These are phyloP conservation scores for Fusarium abutilonis DNA, from an alignment of 2,329 filamentous ascomycete species.

Conservation along the genomic window DNA sequence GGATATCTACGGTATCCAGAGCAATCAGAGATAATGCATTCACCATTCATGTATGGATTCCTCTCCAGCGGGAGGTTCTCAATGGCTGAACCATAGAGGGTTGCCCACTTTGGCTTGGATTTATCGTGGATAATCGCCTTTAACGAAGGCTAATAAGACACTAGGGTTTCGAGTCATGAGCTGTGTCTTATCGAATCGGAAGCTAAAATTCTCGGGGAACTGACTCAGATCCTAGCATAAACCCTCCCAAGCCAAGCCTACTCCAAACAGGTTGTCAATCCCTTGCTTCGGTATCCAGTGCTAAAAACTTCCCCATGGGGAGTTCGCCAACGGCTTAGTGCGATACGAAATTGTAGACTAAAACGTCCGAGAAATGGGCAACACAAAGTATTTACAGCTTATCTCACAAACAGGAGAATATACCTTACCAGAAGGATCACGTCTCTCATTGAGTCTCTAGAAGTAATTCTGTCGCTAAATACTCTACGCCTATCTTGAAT, in stretches of 20 bases:
- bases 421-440: too few relatives aligned
- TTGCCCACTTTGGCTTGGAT: neutral
- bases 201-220: neutral
- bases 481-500: too few relatives aligned
- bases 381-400: too few relatives aligned
- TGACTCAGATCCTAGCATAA: neutral
- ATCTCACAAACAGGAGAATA: too few relatives aligned
- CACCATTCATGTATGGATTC: too few relatives aligned
- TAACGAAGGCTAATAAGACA: neutral
- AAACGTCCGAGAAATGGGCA: too few relatives aligned
- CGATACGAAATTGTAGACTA: too few relatives aligned
- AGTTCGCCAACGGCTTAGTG: neutral
- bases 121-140: neutral
- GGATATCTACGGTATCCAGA: too few relatives aligned
- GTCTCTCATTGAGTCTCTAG: too few relatives aligned
- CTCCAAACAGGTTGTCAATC: neutral
- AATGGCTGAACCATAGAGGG: neutral
- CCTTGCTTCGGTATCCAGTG: neutral
- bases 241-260: slow-evolving; percentile 6
- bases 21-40: too few relatives aligned
- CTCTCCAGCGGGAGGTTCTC: neutral
- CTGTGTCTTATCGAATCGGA: neutral
- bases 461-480: too few relatives aligned
- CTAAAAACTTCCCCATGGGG: slow-evolving; percentile 23
- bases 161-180: neutral